Base-by-base conservation (phyloP, 2,329 filamentous ascomycete genomes). In the Fusarium concolor region DNA sequence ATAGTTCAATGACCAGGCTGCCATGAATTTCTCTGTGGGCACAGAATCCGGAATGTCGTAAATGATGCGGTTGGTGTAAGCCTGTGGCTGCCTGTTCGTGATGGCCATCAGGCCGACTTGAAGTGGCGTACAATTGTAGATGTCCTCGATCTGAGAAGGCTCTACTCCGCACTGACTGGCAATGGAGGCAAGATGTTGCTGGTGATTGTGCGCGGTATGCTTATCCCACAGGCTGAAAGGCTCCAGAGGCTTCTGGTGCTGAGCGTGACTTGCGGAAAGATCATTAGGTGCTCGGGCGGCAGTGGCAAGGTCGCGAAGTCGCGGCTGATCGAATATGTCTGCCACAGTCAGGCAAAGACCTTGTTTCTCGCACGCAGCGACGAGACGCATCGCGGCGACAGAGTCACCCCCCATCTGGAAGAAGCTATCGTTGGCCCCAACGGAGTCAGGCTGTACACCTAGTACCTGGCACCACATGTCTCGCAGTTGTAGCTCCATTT, bases 321-420 rank as follows among this genome's bases (percentile, higher is more conserved):
- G 45, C 11, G 68, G 45, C 26, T 67, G 59, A 37, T 72, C 71
- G 74, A 85, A 83, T 38, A 84, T 79, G 39, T 80, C 76, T 3
- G 80, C 78, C 6, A 84, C 83, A 12, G 75, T 80, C 43, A 85
- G 50, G 4, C 72, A 61, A 28, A 83, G 67, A 3, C 77, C 78
- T n/a, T 77, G 37, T 39, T 39, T 72, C 22, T 76, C 73, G 38
- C 81, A 73, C 7, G 80, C 79, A n/a, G 76, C 56, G 9, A 68
- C 62, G 11, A 71, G 70, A 71, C n/a, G n/a, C n/a, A n/a, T n/a
- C n/a, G n/a, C n/a, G n/a, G n/a, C n/a, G n/a, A n/a, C n/a, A n/a
- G n/a, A 74, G 51, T 74, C 71, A 6, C 83, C 82, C 4, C 82
- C 82, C 6, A 83, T 76, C 1, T 74, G 76, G 65, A 84, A 79